Evolutionary conservation across 495 filamentous ascomycete genomes (phyloP).

Genomic region (Parmelia sp.): DNA sequence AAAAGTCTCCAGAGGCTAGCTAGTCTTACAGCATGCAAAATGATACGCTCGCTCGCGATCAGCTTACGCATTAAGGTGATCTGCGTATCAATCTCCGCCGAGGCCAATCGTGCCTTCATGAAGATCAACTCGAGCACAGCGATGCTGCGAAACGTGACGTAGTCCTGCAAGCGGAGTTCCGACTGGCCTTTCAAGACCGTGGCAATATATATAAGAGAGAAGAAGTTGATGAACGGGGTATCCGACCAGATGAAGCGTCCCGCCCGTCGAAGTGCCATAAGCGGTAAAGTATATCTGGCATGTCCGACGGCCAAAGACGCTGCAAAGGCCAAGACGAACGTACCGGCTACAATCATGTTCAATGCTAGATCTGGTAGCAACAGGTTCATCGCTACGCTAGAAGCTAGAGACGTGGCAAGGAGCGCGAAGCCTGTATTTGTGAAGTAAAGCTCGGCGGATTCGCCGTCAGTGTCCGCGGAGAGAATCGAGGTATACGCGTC

Average conservation of each 20-base stretch:
- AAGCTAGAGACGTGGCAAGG: neutral
- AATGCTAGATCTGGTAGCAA: neutral
- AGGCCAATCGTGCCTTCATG: neutral
- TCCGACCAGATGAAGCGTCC: conserved; percentile 7
- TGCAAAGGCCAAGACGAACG: neutral
- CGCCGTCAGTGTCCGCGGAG: neutral
- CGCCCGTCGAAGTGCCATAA: no score
- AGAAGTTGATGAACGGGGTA: conserved; percentile 4
- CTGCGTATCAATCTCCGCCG: neutral
- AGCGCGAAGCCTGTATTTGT: neutral
- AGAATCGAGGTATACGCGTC: neutral
- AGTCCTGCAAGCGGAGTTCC: neutral
- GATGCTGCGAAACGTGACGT: neutral
- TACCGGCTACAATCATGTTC: conserved; percentile 1
- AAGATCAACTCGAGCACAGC: neutral
- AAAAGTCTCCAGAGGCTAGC: no score
- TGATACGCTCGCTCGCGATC: neutral
- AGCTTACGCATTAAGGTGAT: neutral
- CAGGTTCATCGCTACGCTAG: conserved; percentile 3
- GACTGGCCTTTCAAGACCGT: neutral
- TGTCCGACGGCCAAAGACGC: neutral
- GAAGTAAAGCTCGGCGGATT: neutral
- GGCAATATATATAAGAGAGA: neutral
- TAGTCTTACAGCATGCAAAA: conserved; percentile 1
- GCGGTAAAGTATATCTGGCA: no score